Base-by-base conservation (phyloP, 2,329 filamentous ascomycete species). In the Chaetomiaceae sp. region DNA sequence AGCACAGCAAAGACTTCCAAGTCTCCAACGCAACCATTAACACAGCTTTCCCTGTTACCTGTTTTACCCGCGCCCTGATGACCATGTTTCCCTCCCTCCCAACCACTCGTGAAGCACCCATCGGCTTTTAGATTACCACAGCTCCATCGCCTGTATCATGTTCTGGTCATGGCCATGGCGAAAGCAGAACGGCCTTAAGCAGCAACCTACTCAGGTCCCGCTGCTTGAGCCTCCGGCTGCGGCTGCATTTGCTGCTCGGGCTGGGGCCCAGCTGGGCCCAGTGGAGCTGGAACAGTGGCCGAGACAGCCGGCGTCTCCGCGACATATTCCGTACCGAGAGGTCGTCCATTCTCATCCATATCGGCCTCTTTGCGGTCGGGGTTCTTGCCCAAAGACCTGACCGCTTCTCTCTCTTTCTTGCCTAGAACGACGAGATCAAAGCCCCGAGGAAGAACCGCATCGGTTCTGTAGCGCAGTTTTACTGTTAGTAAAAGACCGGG, bases 381-480 rank as follows among this genome's bases (percentile, higher is more conserved):
- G 51, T 82, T 82, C 63, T 73, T 77, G 50, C 74, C 72, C 8
- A 66, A 60, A 2, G 58, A 63, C 1, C 64, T 67, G 27, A 82
- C 66, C 5, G 67, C 65, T 0, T 66, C 58, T 34, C 66, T 65
- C 64, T 82, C 78, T 65, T 82, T 82, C 55, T 67, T 67, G 14
- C 77, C 70, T 13, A 82, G 68, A 10, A 69, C 65, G 14, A 82
- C 74, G 4, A 67, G 62, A 56, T 82, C 76, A 54, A 82, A 82
- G 5, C 71, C 68, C 0, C 66, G 64, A 1, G 78, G 77, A 4
- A 82, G 65, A 9, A 67, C 33, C 2, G 53, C 55, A 60, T 81
- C 76, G 2, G 66, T 64, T 46, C 73, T 69, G 46, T 36, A 36
- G 11, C 33, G 11, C 3, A 21, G 30, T 4, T 14, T 14, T 2